Evolutionary conservation across 257 asterid genomes (phyloP).

Genomic region (Forsythia viridissima): DNA sequence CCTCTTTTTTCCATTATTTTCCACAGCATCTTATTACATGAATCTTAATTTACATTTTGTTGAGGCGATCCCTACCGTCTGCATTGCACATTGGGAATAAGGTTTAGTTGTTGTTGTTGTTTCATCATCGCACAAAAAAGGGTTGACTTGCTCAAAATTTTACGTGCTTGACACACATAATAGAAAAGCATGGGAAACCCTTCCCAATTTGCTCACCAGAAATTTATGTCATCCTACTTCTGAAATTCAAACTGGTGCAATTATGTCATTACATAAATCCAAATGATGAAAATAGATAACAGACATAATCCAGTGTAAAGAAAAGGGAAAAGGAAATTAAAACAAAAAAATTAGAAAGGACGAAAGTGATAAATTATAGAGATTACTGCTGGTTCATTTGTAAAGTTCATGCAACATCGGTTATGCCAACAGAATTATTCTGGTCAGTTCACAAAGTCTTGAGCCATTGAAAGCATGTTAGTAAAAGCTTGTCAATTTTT

Average conservation of each 20-base stretch:
- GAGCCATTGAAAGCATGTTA: background rate
- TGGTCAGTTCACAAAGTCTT: background rate
- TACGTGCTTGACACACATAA: background rate
- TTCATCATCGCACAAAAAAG: no score
- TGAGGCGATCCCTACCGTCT: no score
- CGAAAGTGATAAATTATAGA: background rate
- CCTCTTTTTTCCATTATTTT: no score
- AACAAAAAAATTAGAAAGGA: background rate
- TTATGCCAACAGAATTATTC: background rate
- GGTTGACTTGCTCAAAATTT: background rate
- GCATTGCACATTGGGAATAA: no score
- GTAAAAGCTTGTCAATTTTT: background rate
- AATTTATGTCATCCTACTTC: background rate
- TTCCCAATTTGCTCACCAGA: background rate
- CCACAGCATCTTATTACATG: no score
- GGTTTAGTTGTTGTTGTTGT: no score
- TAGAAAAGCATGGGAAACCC: background rate
- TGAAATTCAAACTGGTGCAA: background rate
- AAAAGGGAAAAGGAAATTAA: background rate
- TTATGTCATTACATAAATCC: background rate
- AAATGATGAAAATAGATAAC: background rate
- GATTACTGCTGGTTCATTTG: background rate
- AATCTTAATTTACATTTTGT: no score
- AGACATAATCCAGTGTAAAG: background rate
- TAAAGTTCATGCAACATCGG: background rate